Evolutionary conservation across 1,139 yeast species (phyloP), one percentile per base, ranked within the genome.

Genomic region (Yamadazyma songkhlaensis): DNA sequence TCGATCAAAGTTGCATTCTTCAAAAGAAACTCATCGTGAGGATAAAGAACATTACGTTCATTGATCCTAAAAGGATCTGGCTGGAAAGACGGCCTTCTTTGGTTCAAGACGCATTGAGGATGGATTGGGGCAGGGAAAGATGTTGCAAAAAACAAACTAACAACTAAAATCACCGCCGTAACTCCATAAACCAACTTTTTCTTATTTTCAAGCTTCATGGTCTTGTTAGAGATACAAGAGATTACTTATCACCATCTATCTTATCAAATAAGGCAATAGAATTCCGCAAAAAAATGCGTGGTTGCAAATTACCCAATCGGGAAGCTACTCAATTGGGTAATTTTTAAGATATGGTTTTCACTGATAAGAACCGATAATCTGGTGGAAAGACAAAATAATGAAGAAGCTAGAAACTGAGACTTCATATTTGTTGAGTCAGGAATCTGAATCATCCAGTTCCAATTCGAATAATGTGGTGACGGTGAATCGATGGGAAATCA

Each of bases 401-500:
- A 25, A 25, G 12, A 25, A 25, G 7, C 8, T 7, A 25, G 13
- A 12, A 25, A 12, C 13, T 25, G 27, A 25, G 7, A 25, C 12
- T 12, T 25, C 27, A n/a, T 12, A 12, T 6, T 25, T 25, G 27
- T n/a, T 25, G 13, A 25, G 27, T 25, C 12, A 25, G 11, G 27
- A n/a, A 5, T 25, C 13, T 7, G 27, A 25, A n/a, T 25, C 27
- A n/a, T 25, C 27, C 4, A 25, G 7, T 12, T n/a, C 11, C 6
- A 12, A 25, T 7, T 5, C 7, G 7, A n/a, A n/a, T 25, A 25
- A 25, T 25, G 27, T 25, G 13, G 27, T n/a, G 12, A 31, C 6
- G 10, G 13, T 29, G 6, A 37, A 30, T 17, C 34, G 30, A 22
- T 37, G 40, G 40, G 29, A 29, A n/a, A 21, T 37, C 2, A 34